These are phyloP conservation scores for Periconia macrospinosa DNA, from an alignment of 2,329 filamentous ascomycete genomes.

Conservation along the genomic window DNA sequence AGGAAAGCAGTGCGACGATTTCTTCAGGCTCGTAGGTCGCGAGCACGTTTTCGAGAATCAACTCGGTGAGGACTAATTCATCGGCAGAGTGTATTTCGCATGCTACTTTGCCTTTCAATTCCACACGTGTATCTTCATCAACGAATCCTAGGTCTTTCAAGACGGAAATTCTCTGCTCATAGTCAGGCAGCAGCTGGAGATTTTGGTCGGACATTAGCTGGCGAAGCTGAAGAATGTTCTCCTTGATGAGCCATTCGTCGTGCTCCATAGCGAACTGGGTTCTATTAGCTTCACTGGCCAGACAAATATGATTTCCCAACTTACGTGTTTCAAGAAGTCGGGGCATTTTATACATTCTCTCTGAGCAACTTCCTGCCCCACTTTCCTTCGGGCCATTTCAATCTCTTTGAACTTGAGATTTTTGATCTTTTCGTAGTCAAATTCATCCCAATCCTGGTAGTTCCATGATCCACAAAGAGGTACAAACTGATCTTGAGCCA, in stretches of 20 bases:
- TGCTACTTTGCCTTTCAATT: slow-evolving; percentile 96
- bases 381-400: slow-evolving; percentile 68
- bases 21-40: slow-evolving; percentile 95
- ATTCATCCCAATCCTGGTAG: slow-evolving; percentile 76
- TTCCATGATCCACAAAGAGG: slow-evolving; percentile 75
- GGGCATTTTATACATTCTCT: slow-evolving; percentile 71
- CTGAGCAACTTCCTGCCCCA: slow-evolving; percentile 64
- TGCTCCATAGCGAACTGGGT: slow-evolving; percentile 88
- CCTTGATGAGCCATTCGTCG: slow-evolving; percentile 93
- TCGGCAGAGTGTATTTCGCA: slow-evolving; percentile 98
- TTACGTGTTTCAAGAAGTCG: slow-evolving; percentile 83
- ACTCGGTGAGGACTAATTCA: slow-evolving; percentile 91
- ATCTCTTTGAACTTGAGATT: slow-evolving; percentile 81
- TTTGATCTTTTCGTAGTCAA: slow-evolving; percentile 79
- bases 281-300: background rate
- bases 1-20: slow-evolving; percentile 89
- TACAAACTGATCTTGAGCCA: slow-evolving; percentile 69
- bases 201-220: slow-evolving; percentile 95
- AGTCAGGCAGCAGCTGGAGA: slow-evolving; percentile 91
- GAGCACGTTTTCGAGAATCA: slow-evolving; percentile 94
- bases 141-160: slow-evolving; percentile 91
- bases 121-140: slow-evolving; percentile 81
- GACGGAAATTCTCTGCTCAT: slow-evolving; percentile 91
- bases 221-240: slow-evolving; percentile 85
- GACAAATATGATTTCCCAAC: slow-evolving; percentile 38